A percentile compares a stretch with the other conserved stretches of the same genome.
Conservation (phyloP, 2,329 filamentous ascomycete species). For the Trichoderma endophyticum region DNA sequence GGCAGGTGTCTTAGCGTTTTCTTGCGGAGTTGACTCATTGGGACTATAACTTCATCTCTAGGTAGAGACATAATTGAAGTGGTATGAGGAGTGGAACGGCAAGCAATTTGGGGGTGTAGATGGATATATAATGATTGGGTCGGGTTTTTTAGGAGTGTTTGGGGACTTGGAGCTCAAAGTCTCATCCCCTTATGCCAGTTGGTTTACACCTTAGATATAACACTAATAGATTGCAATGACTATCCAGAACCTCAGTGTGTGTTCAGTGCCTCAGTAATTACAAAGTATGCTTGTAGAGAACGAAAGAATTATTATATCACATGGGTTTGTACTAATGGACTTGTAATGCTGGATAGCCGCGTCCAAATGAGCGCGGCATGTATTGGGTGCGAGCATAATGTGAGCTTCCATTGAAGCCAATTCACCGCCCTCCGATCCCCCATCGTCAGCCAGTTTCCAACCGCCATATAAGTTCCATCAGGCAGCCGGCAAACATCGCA, state of each 20-base stretch:
- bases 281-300: neutral
- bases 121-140: neutral
- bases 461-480: neutral
- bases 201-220: neutral
- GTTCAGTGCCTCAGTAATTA: neutral
- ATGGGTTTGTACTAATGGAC: neutral
- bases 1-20: neutral
- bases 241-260: neutral
- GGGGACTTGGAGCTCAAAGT: neutral
- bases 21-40: neutral
- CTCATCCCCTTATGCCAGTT: neutral
- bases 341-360: neutral
- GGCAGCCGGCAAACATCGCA: neutral
- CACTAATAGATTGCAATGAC: neutral
- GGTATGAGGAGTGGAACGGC: neutral
- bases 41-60: neutral
- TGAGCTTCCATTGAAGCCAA: neutral
- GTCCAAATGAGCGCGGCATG: neutral
- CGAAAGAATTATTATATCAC: neutral
- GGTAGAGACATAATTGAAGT: neutral
- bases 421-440: neutral
- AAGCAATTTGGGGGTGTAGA: neutral
- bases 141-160: neutral
- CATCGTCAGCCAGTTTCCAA: neutral
- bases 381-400: neutral